Conservation (phyloP, 192 early-diverging fungal genomes). For the Lunasporangiospora selenospora region DNA sequence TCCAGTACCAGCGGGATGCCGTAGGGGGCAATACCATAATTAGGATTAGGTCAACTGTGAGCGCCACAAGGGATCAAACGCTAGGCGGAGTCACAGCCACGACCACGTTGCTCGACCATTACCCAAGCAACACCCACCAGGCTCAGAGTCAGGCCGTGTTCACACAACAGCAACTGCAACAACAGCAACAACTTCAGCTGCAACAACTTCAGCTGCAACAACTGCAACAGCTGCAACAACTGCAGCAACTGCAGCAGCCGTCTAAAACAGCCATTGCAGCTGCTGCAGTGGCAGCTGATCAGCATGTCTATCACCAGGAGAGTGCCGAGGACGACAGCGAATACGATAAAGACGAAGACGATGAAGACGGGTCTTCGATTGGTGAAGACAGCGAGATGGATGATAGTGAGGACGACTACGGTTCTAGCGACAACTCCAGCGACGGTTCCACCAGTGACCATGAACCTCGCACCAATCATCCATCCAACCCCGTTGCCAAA, state of each 20-base stretch:
- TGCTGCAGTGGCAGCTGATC: not conserved
- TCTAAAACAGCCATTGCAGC: not conserved
- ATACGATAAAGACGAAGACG: conserved; percentile 4
- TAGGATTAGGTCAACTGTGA: conserved; percentile 38
- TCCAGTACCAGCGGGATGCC: no score
- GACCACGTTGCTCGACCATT: not conserved
- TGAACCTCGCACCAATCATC: no score
- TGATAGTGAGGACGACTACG: conserved; percentile 8
- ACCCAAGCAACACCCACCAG: conserved; percentile 4
- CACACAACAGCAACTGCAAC: not conserved
- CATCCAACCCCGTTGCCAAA: no score
- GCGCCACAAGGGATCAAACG: conserved; percentile 4
- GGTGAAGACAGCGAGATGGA: conserved; percentile 10
- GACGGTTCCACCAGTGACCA: conserved; percentile 9
- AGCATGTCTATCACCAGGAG: conserved; percentile 12
- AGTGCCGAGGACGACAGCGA: not conserved
- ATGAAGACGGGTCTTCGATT: conserved; percentile 14
- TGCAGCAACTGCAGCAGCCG: conserved; percentile 6
- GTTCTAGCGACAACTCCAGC: conserved; percentile 9
- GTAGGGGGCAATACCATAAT: no score
- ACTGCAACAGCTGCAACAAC: conserved; percentile 4
- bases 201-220: conserved; percentile 4
- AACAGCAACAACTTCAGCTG: not conserved
- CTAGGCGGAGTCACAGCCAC: conserved; percentile 3
- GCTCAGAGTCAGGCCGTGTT: conserved; percentile 5